These are phyloP conservation scores for Thalassiosira exigua DNA, from an alignment of 352 stramenopile species.

Conservation along the genomic window DNA sequence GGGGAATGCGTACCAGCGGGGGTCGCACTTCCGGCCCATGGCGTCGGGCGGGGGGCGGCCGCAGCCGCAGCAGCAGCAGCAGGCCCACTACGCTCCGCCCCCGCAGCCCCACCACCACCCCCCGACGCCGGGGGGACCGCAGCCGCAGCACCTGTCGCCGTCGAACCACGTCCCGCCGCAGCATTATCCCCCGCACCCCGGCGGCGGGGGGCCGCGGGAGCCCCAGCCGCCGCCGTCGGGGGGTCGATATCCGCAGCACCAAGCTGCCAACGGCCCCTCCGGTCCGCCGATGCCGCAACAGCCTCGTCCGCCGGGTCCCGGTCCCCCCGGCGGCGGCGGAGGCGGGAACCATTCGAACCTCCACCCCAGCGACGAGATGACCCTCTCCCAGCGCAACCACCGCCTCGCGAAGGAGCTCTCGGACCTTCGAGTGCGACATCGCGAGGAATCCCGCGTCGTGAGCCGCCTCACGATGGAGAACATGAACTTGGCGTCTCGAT, in stretches of 20 bases:
- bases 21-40: too few relatives aligned
- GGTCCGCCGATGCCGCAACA: background rate
- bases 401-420: constrained; percentile 81
- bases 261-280: too few relatives aligned
- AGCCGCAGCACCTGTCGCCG: background rate
- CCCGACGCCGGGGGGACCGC: background rate
- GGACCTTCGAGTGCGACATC: constrained; percentile 73
- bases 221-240: constrained; percentile 64
- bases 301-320: background rate
- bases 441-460: constrained; percentile 77
- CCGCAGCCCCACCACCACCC: background rate
- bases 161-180: background rate
- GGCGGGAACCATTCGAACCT: constrained; percentile 69
- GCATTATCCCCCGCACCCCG: background rate
- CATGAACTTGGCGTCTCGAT: constrained; percentile 80
- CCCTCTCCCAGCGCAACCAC: constrained; percentile 79
- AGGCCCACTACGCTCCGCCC: background rate
- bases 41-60: too few relatives aligned
- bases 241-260: background rate
- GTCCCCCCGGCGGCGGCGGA: constrained; percentile 57
- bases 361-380: constrained; percentile 16
- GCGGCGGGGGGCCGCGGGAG: constrained; percentile 49
- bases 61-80: background rate
- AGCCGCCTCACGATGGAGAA: constrained; percentile 82
- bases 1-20: too few relatives aligned